Percentiles rank a stretch among this genome's conserved stretches.
These are phyloP conservation scores for Ophiocordyceps robertsii DNA, from an alignment of 2,329 filamentous ascomycete species.

Conservation along the genomic window DNA sequence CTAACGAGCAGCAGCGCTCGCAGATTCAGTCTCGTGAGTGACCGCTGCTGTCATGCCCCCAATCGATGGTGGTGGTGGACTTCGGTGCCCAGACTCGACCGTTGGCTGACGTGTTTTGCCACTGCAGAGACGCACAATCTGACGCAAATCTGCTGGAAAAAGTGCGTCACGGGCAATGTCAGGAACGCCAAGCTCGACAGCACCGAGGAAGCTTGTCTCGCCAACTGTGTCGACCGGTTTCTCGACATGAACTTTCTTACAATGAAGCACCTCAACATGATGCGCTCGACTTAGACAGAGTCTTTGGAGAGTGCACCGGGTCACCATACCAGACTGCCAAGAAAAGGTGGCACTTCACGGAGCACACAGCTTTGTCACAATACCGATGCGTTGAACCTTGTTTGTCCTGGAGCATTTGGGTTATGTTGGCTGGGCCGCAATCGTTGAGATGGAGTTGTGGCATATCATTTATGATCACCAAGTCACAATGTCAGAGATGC, in stretches of 20 bases:
- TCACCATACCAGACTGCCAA: too few relatives aligned
- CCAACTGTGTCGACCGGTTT: slow-evolving; percentile 90
- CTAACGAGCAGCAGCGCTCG: slow-evolving; percentile 77
- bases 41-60: neutral
- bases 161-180: slow-evolving; percentile 71
- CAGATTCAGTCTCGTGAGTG: slow-evolving; percentile 46
- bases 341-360: too few relatives aligned
- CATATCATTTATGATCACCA: too few relatives aligned
- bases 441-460: too few relatives aligned
- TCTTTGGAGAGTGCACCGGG: too few relatives aligned
- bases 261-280: slow-evolving; percentile 66
- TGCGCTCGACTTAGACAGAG: slow-evolving; percentile 21
- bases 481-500: too few relatives aligned
- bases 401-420: too few relatives aligned
- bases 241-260: slow-evolving; percentile 78
- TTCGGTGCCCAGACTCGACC: neutral
- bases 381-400: too few relatives aligned
- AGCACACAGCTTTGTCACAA: too few relatives aligned
- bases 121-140: slow-evolving; percentile 37
- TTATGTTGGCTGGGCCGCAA: too few relatives aligned
- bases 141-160: slow-evolving; percentile 80
- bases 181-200: slow-evolving; percentile 59
- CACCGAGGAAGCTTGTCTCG: slow-evolving; percentile 68
- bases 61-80: neutral
- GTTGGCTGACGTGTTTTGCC: slow-evolving; percentile 6